Evolutionary conservation across 495 filamentous ascomycete species (phyloP).

Genomic region (Trichodelitschia bisporula): DNA sequence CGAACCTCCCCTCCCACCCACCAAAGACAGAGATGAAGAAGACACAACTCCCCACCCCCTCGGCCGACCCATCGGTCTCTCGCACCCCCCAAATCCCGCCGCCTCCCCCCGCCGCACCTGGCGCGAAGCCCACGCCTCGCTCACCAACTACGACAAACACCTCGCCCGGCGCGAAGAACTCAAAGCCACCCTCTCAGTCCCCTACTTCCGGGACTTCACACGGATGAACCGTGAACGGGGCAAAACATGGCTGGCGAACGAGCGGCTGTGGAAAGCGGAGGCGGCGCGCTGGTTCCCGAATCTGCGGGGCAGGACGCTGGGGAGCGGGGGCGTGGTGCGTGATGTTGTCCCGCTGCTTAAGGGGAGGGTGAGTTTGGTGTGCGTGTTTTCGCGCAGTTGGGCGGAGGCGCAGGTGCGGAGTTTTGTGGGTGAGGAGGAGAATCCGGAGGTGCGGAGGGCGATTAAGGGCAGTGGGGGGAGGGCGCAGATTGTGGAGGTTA

Average conservation of each 20-base stretch:
- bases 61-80: conserved; percentile 56
- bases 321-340: conserved; percentile 17
- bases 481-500: conserved; percentile 61
- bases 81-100: conserved; percentile 40
- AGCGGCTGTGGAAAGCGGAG: conserved; percentile 46
- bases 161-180: conserved; percentile 43
- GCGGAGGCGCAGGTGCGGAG: conserved; percentile 53
- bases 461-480: conserved; percentile 20
- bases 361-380: conserved; percentile 52
- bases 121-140: conserved; percentile 49
- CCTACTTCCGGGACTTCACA: conserved; percentile 84
- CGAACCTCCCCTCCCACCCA: no score
- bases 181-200: conserved; percentile 19
- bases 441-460: conserved; percentile 32
- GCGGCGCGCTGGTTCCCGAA: conserved; percentile 84
- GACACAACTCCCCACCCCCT: conserved; percentile 30
- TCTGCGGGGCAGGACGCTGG: conserved; percentile 51
- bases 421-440: conserved; percentile 37
- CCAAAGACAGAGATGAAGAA: no score
- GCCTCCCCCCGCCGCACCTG: conserved; percentile 58
- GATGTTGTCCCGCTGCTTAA: conserved; percentile 51
- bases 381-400: conserved; percentile 61
- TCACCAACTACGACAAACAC: conserved; percentile 67
- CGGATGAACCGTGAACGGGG: conserved; percentile 61
- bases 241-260: conserved; percentile 67